A percentile compares a stretch with the other conserved stretches of the same genome.
Conservation (phyloP, 352 stramenopile species). For the Globisporangium middletonii region DNA sequence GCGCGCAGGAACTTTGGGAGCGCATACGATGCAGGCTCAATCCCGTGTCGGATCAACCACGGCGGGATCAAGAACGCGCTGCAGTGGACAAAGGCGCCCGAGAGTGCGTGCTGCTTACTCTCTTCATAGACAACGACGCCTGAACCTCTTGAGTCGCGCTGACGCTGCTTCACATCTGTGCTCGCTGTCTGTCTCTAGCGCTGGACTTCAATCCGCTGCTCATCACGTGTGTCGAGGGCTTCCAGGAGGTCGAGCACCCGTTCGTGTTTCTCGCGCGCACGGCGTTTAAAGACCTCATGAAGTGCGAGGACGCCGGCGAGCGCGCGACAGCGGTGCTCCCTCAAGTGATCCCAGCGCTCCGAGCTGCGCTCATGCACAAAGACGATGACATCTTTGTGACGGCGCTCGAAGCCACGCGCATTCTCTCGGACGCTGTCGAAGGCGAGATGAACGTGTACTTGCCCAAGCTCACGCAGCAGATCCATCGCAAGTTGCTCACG, state of each 20-base stretch:
- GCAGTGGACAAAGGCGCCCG: constrained; percentile 64
- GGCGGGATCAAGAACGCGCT: constrained; percentile 64
- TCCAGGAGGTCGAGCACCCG: constrained; percentile 66
- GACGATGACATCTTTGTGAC: constrained; percentile 70
- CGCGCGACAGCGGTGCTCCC: constrained; percentile 50
- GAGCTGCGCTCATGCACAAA: constrained; percentile 54
- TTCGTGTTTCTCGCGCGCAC: constrained; percentile 75
- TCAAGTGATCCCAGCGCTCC: constrained; percentile 55
- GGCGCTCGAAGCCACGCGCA: constrained; percentile 56
- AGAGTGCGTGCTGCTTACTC: constrained; percentile 24
- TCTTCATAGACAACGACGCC: background rate
- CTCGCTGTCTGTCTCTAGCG: constrained; percentile 14
- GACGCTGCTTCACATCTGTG: background rate
- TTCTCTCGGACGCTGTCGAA: constrained; percentile 58
- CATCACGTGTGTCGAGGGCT: constrained; percentile 68
- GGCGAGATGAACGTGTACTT: constrained; percentile 74
- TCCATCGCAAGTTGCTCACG: constrained; percentile 62
- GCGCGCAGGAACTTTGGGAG: constrained; percentile 56
- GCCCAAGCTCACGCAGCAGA: constrained; percentile 69
- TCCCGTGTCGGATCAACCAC: constrained; percentile 79
- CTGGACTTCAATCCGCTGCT: constrained; percentile 62
- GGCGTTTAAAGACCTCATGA: constrained; percentile 69
- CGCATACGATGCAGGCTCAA: constrained; percentile 58
- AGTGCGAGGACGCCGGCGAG: constrained; percentile 49
- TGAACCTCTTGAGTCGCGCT: too few species aligned